Evolutionary conservation across 441 rosid species (phyloP), one percentile per base, ranked within the genome.

Genomic region (Pelargonium citronellum): DNA sequence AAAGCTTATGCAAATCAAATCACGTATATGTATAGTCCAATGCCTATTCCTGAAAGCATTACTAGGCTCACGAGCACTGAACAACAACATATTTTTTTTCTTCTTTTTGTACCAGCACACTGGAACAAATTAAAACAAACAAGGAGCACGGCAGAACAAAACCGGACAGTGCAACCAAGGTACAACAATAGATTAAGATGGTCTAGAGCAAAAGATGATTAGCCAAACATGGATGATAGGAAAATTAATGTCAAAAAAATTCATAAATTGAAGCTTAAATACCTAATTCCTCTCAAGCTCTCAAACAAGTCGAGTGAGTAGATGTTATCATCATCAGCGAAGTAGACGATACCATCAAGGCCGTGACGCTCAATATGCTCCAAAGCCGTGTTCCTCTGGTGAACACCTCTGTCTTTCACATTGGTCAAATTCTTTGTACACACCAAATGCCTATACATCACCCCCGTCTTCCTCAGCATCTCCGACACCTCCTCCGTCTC

Each of bases 301-400:
- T 86, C 87, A 66, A 95, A 92, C 78, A 95, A 80, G 67, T 90
- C 90, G 55, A 88, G 80, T 17, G 97, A 79, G 83, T 92, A 90
- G 9, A 90, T 73, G 74, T 95, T 95, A 68, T 92, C 97, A 74
- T 92, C 99, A 58, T 92, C 97, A 1, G 98, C 99, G 39, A 95
- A 95, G 76, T 90, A 95, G 34, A 87, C 91, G 58, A 95, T 83
- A 16, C 99, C 99, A 73, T 95, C 95, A 5, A 95, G 90, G 78
- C 76, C 83, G 73, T 95, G 99, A 80, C 76, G 73, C 80, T 87
- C 92, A 6, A 95, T 85, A 60, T 92, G 93, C 78, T 88, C 96
- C 83, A 92, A 76, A 7, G 93, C 97, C 6, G 79, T 79, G 75
- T 92, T 95, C 72, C 97, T 85, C 87, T 89, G 97, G 57, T 88